Conservation (phyloP, 2,329 filamentous ascomycete genomes). For the Esteya vermicola region DNA sequence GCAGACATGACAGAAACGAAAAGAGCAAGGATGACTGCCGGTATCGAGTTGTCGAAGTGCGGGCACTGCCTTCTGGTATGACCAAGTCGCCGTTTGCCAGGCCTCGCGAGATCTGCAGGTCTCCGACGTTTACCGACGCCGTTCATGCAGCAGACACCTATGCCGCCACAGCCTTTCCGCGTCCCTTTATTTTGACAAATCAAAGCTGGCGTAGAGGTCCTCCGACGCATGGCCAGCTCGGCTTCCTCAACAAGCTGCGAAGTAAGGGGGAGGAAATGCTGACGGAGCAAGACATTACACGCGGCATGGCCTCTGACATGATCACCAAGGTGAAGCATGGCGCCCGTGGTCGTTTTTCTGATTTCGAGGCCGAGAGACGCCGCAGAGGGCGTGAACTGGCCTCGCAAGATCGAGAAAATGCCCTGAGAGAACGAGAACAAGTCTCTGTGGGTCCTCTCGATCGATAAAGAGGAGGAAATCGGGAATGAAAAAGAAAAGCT, state of each 20-base stretch:
- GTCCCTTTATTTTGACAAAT: constrained; percentile 48
- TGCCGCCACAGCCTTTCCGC: constrained; percentile 51
- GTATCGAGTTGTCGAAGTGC: constrained; percentile 33
- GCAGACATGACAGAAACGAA: constrained; percentile 12
- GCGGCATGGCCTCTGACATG: constrained; percentile 76
- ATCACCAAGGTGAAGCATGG: constrained; percentile 86
- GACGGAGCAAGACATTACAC: constrained; percentile 45
- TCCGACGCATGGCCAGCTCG: constrained; percentile 52
- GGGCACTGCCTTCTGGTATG: constrained; percentile 27
- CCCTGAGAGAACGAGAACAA: constrained; percentile 30
- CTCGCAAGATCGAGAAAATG: constrained; percentile 32
- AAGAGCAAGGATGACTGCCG: background rate
- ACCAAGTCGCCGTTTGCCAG: constrained; percentile 47
- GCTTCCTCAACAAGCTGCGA: constrained; percentile 54
- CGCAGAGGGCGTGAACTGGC: constrained; percentile 25
- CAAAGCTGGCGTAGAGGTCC: constrained; percentile 56
- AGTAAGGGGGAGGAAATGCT: constrained; percentile 36
- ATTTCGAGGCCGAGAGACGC: constrained; percentile 35
- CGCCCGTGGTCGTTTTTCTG: constrained; percentile 48
- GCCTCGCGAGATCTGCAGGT: constrained; percentile 53
- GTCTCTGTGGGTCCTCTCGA: constrained; percentile 42
- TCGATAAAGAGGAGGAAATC: too few species aligned
- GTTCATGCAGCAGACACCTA: constrained; percentile 78
- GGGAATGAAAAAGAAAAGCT: too few species aligned
- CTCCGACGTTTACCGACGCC: constrained; percentile 55